Conservation (phyloP, 345 rosid genomes). For the Combretum micranthum region DNA sequence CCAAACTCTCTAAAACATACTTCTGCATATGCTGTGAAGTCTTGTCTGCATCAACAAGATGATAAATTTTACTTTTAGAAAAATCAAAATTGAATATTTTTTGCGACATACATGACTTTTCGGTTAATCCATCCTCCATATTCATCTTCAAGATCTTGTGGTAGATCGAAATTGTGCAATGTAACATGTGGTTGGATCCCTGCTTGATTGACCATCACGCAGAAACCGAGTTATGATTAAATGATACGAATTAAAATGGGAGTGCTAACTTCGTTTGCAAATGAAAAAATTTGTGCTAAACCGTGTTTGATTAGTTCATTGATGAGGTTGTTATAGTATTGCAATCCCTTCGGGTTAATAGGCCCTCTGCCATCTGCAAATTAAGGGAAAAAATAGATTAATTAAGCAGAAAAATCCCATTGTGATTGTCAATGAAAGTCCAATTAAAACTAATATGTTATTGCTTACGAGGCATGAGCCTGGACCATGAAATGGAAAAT, state of each 20-base stretch:
- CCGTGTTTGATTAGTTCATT: conserved; percentile 14
- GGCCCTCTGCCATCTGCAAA: conserved; percentile 20
- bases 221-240: too few species aligned
- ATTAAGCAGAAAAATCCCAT: conserved; percentile 1
- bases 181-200: conserved; percentile 64
- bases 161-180: conserved; percentile 51
- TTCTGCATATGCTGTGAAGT: conserved; percentile 67
- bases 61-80: neutral
- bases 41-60: conserved; percentile 41
- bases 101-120: conserved; percentile 37
- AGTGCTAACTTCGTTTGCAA: neutral
- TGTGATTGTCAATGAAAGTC: neutral
- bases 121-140: conserved; percentile 63
- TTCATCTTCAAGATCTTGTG: conserved; percentile 62
- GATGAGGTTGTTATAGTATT: conserved; percentile 17
- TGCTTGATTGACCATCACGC: conserved; percentile 8
- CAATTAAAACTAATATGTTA: neutral
- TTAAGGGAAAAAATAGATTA: neutral
- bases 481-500: conserved; percentile 78
- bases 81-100: neutral
- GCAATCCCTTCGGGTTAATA: conserved; percentile 14
- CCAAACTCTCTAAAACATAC: conserved; percentile 79
- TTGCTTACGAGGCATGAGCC: conserved; percentile 59
- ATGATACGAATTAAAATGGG: too few species aligned
- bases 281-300: neutral